A percentile compares a stretch with the other conserved stretches of the same genome.
These are phyloP conservation scores for Cyanodermella asteris DNA, from an alignment of 2,329 filamentous ascomycete species.

Conservation along the genomic window DNA sequence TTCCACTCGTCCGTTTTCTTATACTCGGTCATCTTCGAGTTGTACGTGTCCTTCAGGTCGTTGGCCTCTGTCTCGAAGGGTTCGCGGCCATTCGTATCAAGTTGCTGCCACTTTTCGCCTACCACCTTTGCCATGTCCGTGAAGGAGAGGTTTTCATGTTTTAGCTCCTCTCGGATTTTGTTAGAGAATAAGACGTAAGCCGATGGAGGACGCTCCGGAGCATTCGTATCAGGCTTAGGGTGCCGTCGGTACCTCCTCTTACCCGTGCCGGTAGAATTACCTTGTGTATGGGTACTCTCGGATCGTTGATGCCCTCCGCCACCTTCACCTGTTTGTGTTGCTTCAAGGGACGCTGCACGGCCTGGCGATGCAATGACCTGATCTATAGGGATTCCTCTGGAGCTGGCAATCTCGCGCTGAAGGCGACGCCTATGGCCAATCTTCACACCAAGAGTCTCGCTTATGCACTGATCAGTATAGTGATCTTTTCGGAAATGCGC, in stretches of 20 bases:
- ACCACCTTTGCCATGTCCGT: slow-evolving; percentile 69
- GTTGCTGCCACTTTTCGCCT: slow-evolving; percentile 59
- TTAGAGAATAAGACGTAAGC: slow-evolving; percentile 77
- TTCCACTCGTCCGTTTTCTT: slow-evolving; percentile 53
- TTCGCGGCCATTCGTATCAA: slow-evolving; percentile 45
- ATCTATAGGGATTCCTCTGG: slow-evolving; percentile 38
- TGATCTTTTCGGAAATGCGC: slow-evolving; percentile 3
- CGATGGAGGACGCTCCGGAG: slow-evolving; percentile 58
- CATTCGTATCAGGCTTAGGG: slow-evolving; percentile 45
- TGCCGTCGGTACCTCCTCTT: slow-evolving; percentile 6
- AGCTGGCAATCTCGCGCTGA: slow-evolving; percentile 62
- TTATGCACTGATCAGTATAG: slow-evolving; percentile 17
- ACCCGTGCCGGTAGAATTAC: slow-evolving; percentile 1
- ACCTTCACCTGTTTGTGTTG: too few relatives aligned
- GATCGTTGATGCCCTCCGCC: too few relatives aligned
- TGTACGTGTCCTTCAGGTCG: slow-evolving; percentile 54
- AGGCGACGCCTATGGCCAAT: slow-evolving; percentile 64
- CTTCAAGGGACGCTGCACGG: too few relatives aligned
- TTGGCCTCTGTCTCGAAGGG: slow-evolving; percentile 51
- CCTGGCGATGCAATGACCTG: too few relatives aligned
- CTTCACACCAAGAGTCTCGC: slow-evolving; percentile 54
- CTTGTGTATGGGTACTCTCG: too few relatives aligned
- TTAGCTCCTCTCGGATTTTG: slow-evolving; percentile 50
- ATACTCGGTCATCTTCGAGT: slow-evolving; percentile 48
- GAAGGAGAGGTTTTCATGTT: slow-evolving; percentile 55